These are phyloP conservation scores for Chaetomium sp. DNA, from an alignment of 2,329 filamentous ascomycete genomes.

Conservation along the genomic window DNA sequence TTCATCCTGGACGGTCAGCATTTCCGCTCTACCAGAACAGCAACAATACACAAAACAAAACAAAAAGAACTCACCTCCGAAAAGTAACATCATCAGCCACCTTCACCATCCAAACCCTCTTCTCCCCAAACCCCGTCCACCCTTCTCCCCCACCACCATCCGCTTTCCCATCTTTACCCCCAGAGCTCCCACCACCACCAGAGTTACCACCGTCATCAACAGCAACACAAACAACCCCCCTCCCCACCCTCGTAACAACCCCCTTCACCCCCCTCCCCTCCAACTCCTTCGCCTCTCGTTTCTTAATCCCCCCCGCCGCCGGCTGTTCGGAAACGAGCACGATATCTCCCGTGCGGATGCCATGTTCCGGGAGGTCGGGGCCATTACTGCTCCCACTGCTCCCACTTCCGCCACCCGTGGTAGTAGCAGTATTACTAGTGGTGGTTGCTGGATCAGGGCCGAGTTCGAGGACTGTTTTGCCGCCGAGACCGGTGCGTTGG, in stretches of 20 bases:
- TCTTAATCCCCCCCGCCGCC: slow-evolving; percentile 59
- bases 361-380: slow-evolving; percentile 63
- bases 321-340: slow-evolving; percentile 71
- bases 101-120: slow-evolving; percentile 58
- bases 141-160: slow-evolving; percentile 30
- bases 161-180: slow-evolving; percentile 43
- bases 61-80: slow-evolving; percentile 37
- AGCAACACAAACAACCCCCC: slow-evolving; percentile 56
- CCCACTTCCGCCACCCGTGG: slow-evolving; percentile 15
- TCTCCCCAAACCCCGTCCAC: slow-evolving; percentile 33
- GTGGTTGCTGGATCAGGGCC: slow-evolving; percentile 59
- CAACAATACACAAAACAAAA: no score
- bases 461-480: slow-evolving; percentile 84
- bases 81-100: slow-evolving; percentile 63
- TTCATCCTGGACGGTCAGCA: slow-evolving; percentile 47
- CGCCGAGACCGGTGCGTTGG: slow-evolving; percentile 82
- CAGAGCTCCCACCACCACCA: no score
- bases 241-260: slow-evolving; percentile 61
- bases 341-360: slow-evolving; percentile 69
- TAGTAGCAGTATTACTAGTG: slow-evolving; percentile 16
- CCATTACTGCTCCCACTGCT: slow-evolving; percentile 1
- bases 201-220: slow-evolving; percentile 54
- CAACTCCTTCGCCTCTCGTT: slow-evolving; percentile 63
- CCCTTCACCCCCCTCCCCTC: slow-evolving; percentile 63
- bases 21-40: neutral